A percentile compares a stretch with the other conserved stretches of the same genome.
Conservation (phyloP, 805 yeast genomes). For the Yamadazyma tumulicola region DNA sequence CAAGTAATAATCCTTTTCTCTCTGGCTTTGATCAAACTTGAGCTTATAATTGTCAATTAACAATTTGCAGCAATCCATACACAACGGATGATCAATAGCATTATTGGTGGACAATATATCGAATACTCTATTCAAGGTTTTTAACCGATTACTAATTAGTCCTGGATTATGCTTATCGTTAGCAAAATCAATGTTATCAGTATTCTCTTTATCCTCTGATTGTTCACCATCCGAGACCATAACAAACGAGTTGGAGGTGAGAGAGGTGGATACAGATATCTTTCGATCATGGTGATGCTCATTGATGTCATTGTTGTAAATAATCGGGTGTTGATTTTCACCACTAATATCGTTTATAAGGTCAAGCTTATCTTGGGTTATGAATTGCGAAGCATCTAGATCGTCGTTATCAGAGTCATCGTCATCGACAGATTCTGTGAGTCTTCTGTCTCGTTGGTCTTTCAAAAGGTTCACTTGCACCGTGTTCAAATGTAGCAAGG, state of each 20-base stretch:
- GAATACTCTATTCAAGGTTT: constrained; percentile 61
- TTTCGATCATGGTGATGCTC: constrained; percentile 19
- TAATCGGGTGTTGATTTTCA: constrained; percentile 17
- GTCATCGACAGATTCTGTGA: constrained; percentile 11
- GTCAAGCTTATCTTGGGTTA: constrained; percentile 39
- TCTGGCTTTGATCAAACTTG: constrained; percentile 67
- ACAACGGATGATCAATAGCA: constrained; percentile 79
- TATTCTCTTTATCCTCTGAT: constrained; percentile 17
- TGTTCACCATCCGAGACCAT: too few species aligned
- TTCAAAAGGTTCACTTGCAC: constrained; percentile 56
- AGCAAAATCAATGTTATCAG: background rate
- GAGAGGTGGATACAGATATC: constrained; percentile 13
- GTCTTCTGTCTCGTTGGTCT: constrained; percentile 18
- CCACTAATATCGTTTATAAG: constrained; percentile 29
- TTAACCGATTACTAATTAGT: constrained; percentile 44
- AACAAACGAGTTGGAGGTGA: constrained; percentile 18
- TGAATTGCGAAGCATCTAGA: constrained; percentile 27
- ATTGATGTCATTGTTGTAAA: constrained; percentile 27
- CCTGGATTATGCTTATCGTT: constrained; percentile 3
- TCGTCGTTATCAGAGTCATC: constrained; percentile 11
- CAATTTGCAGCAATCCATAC: constrained; percentile 75
- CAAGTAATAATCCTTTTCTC: constrained; percentile 75
- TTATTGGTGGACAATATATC: constrained; percentile 65
- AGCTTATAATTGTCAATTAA: constrained; percentile 61
- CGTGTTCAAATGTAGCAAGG: constrained; percentile 48